Conservation (phyloP, 192 early-diverging fungal genomes). For the Linnemannia elongata region DNA sequence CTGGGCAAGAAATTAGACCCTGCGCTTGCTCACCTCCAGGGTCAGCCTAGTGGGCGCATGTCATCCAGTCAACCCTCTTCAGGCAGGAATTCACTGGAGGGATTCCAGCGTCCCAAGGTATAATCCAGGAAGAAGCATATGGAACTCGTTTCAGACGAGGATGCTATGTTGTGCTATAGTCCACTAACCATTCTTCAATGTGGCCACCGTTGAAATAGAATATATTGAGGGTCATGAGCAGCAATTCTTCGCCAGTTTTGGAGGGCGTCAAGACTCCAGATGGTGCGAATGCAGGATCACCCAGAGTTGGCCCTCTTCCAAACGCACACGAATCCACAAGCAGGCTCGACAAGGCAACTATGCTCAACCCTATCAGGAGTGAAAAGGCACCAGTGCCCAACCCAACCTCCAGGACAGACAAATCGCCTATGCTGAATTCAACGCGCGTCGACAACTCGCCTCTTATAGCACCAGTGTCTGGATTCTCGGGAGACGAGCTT, state of each 20-base stretch:
- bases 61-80: constrained; percentile 44
- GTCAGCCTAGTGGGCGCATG: constrained; percentile 7
- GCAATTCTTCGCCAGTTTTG: constrained; percentile 33
- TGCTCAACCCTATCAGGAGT: constrained; percentile 7
- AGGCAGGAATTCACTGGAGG: constrained; percentile 44
- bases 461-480: background rate
- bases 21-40: constrained; percentile 27
- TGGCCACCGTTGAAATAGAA: background rate
- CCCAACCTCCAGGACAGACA: constrained; percentile 6
- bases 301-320: constrained; percentile 27
- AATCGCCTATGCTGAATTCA: constrained; percentile 30
- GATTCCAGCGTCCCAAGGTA: constrained; percentile 36
- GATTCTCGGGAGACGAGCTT: constrained; percentile 12
- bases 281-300: constrained; percentile 8
- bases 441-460: constrained; percentile 19
- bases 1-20: constrained; percentile 40
- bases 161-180: background rate
- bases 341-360: constrained; percentile 15
- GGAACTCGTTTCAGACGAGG: background rate
- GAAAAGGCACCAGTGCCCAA: constrained; percentile 20
- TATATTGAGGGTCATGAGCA: constrained; percentile 19
- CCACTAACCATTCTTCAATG: background rate
- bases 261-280: constrained; percentile 35
- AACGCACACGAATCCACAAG: background rate
- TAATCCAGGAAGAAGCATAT: no score